Conservation (phyloP, 2,329 filamentous ascomycete species). For the Eutypa lata region DNA sequence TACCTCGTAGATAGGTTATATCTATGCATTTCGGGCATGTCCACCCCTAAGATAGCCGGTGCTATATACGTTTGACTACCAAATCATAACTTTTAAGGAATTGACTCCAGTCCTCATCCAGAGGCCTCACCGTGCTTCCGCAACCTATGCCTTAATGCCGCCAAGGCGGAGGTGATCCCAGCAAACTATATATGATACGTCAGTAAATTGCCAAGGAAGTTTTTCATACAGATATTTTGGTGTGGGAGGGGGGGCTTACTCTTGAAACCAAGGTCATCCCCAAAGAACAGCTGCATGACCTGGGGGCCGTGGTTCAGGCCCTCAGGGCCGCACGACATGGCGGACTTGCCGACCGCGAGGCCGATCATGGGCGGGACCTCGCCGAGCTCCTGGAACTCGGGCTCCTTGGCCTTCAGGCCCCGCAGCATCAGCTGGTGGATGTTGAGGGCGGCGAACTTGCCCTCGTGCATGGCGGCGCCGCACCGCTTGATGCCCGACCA, state of each 20-base stretch:
- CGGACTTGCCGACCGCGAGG: conserved; percentile 67
- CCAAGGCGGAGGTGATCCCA: conserved; percentile 30
- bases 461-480: conserved; percentile 72
- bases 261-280: conserved; percentile 62
- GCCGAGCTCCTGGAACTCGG: conserved; percentile 47
- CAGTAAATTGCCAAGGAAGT: not conserved
- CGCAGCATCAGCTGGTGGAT: conserved; percentile 60
- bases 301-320: conserved; percentile 61
- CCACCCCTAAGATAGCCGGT: too few species aligned
- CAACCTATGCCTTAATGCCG: conserved; percentile 17
- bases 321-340: conserved; percentile 58
- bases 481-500: conserved; percentile 82
- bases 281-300: conserved; percentile 62
- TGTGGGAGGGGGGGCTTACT: conserved; percentile 46
- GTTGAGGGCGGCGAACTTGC: conserved; percentile 63
- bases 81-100: too few species aligned
- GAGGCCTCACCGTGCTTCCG: too few species aligned
- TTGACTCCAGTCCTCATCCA: too few species aligned
- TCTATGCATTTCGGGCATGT: too few species aligned
- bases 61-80: too few species aligned
- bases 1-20: too few species aligned
- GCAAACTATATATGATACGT: conserved; percentile 15
- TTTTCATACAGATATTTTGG: too few species aligned
- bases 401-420: conserved; percentile 33
- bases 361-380: conserved; percentile 65